phyloP scores from a whole-genome alignment of 1,139 yeast genomes.

The Kodamaea ohmeri region DNA sequence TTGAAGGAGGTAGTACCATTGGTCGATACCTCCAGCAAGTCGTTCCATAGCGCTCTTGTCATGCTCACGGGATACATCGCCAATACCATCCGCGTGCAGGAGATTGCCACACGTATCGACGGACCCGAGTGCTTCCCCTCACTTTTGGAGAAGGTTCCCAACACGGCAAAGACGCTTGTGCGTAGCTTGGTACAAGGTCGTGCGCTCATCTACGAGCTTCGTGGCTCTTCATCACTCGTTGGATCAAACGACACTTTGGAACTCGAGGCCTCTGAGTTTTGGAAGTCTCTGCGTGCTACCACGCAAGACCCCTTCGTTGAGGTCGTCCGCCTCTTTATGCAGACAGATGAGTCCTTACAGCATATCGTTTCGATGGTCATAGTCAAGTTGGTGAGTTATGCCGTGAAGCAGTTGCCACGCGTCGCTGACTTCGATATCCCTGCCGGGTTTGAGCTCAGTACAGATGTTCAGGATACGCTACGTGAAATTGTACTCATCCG shows the following conservation, averaged over 20 bases:
- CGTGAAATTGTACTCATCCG: background rate
- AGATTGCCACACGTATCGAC: constrained; percentile 49
- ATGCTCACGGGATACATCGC: constrained; percentile 40
- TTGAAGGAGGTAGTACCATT: background rate
- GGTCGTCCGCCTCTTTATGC: constrained; percentile 38
- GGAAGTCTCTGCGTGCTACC: constrained; percentile 24
- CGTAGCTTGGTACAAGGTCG: constrained; percentile 39
- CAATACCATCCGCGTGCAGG: constrained; percentile 56
- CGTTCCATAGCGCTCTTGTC: constrained; percentile 22
- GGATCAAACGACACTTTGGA: constrained; percentile 17
- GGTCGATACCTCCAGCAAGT: constrained; percentile 6
- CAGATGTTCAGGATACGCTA: background rate
- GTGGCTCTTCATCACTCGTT: constrained; percentile 18
- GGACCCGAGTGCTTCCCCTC: constrained; percentile 32
- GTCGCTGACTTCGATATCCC: background rate
- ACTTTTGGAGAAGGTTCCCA: constrained; percentile 34
- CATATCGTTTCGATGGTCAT: constrained; percentile 33
- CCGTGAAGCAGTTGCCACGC: constrained; percentile 9
- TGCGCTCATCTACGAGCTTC: constrained; percentile 22
- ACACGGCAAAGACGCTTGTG: constrained; percentile 34
- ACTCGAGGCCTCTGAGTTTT: constrained; percentile 22
- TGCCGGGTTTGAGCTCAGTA: background rate
- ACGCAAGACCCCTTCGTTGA: constrained; percentile 37
- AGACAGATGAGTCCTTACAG: constrained; percentile 43
- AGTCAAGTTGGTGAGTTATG: constrained; percentile 26